A percentile compares a stretch with the other conserved stretches of the same genome.
phyloP scores from a whole-genome alignment of 352 stramenopile species.

The Phytopythium litorale region DNA sequence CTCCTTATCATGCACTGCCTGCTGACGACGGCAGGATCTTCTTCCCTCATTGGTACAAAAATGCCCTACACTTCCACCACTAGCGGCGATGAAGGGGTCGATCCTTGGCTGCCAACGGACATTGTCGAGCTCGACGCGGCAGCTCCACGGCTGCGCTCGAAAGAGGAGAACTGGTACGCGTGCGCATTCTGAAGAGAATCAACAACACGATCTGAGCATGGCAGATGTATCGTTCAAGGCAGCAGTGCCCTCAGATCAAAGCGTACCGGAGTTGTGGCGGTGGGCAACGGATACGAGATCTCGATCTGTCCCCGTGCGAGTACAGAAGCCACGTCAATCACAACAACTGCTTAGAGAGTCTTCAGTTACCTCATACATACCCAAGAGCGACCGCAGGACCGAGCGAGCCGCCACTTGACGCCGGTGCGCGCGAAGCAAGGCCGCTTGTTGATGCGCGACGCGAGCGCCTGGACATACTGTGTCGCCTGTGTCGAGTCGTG shows the following conservation, averaged over 20 bases:
- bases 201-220: background rate
- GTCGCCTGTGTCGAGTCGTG: slow-evolving; percentile 33
- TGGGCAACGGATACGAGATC: slow-evolving; percentile 46
- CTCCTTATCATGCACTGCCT: too few relatives aligned
- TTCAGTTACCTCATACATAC: slow-evolving; percentile 10
- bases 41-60: background rate
- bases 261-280: background rate
- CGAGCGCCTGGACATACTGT: slow-evolving; percentile 60
- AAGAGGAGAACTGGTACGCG: slow-evolving; percentile 6
- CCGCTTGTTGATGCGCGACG: slow-evolving; percentile 55
- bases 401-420: slow-evolving; percentile 58
- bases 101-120: slow-evolving; percentile 1
- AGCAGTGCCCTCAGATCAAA: background rate
- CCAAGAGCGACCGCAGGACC: slow-evolving; percentile 58
- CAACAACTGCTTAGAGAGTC: background rate
- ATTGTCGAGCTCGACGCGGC: background rate
- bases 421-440: slow-evolving; percentile 50
- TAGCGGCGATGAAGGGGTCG: slow-evolving; percentile 2
- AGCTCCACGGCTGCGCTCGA: background rate
- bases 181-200: background rate
- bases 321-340: background rate
- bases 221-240: background rate
- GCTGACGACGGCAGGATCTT: too few relatives aligned
- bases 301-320: slow-evolving; percentile 31
- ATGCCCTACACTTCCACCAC: slow-evolving; percentile 6